Conservation (phyloP, 2,329 filamentous ascomycete genomes). For the Epichloe hybrida region DNA sequence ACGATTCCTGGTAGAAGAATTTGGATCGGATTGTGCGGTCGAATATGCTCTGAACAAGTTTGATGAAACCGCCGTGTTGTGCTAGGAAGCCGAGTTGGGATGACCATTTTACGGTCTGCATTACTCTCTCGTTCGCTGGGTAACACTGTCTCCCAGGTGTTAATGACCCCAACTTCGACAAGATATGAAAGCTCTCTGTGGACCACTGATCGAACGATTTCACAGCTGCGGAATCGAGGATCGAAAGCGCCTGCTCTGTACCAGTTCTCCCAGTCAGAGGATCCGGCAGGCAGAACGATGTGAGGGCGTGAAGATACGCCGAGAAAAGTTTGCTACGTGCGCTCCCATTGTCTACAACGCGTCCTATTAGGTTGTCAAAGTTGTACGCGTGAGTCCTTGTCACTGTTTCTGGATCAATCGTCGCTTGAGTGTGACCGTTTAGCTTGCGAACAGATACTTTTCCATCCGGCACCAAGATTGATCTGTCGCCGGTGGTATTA, state of each 20-base stretch:
- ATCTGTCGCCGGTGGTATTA: conserved; percentile 12
- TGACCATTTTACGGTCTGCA: conserved; percentile 35
- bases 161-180: neutral
- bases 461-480: conserved; percentile 27
- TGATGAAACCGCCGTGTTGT: conserved; percentile 31
- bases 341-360: conserved; percentile 35
- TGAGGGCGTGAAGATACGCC: conserved; percentile 39
- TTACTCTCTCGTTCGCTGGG: conserved; percentile 21
- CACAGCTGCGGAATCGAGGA: conserved; percentile 34
- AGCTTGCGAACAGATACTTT: neutral
- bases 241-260: conserved; percentile 37
- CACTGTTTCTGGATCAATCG: conserved; percentile 14
- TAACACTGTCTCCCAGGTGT: conserved; percentile 24
- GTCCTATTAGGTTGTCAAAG: conserved; percentile 35
- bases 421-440: conserved; percentile 21
- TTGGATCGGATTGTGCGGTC: neutral
- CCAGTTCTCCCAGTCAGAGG: conserved; percentile 34
- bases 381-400: conserved; percentile 27
- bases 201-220: conserved; percentile 23
- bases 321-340: conserved; percentile 38
- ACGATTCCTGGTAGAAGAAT: conserved; percentile 2
- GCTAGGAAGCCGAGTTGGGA: conserved; percentile 23
- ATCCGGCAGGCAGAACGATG: conserved; percentile 37
- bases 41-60: neutral
- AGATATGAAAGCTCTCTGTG: neutral